A percentile compares a stretch with the other conserved stretches of the same genome.
phyloP scores from a whole-genome alignment of 805 yeast species.

The Candida broadrunensis region DNA sequence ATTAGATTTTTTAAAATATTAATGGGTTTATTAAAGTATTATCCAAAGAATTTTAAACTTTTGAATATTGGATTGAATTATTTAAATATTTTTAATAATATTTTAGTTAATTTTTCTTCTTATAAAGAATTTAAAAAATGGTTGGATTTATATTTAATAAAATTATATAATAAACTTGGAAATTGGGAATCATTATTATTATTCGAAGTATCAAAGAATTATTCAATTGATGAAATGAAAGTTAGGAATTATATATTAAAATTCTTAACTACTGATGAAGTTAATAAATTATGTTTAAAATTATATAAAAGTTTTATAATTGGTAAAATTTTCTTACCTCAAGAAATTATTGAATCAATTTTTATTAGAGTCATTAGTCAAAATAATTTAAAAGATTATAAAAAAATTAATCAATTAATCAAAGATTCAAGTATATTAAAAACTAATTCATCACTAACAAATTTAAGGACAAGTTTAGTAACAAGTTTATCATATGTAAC shows the following conservation, averaged over 20 bases:
- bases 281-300: constrained; percentile 30
- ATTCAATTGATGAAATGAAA: constrained; percentile 35
- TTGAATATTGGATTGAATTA: constrained; percentile 33
- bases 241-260: constrained; percentile 43
- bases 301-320: constrained; percentile 48
- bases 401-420: constrained; percentile 52
- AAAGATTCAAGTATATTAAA: constrained; percentile 33
- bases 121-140: constrained; percentile 21
- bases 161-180: constrained; percentile 20
- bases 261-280: constrained; percentile 24
- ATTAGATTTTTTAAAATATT: constrained; percentile 29
- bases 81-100: constrained; percentile 29
- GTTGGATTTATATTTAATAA: constrained; percentile 13
- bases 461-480: constrained; percentile 55
- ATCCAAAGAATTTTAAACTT: constrained; percentile 25
- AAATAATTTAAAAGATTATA: constrained; percentile 46
- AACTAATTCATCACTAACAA: constrained; percentile 36
- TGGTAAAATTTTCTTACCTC: constrained; percentile 53
- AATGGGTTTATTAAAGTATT: constrained; percentile 18
- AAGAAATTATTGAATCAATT: constrained; percentile 44
- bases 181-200: constrained; percentile 21
- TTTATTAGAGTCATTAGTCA: constrained; percentile 38
- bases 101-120: constrained; percentile 27
- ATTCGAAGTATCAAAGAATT: constrained; percentile 5
- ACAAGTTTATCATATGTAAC: constrained; percentile 51